Evolutionary conservation across 2,329 filamentous ascomycete species (phyloP).

Genomic region (Colletotrichum gigasporum): DNA sequence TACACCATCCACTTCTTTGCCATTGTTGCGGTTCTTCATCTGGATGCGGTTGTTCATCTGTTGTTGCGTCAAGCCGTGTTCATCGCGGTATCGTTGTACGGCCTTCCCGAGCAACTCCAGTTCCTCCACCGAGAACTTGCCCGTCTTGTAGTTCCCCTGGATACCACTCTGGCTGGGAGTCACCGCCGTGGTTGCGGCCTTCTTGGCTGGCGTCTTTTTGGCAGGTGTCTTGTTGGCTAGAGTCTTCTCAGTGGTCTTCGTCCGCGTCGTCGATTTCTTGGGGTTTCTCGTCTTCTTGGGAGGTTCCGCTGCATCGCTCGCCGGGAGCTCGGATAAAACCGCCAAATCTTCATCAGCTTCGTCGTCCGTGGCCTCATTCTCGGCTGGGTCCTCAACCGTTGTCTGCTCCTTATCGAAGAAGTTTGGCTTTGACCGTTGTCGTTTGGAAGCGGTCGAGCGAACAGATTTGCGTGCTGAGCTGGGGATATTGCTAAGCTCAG

Average conservation of each 20-base stretch:
- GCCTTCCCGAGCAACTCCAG: slow-evolving; percentile 49
- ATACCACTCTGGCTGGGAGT: not conserved
- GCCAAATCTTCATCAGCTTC: slow-evolving; percentile 27
- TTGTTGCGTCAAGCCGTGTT: slow-evolving; percentile 51
- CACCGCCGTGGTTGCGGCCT: not conserved
- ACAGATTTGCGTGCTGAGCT: slow-evolving; percentile 22
- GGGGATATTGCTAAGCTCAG: slow-evolving; percentile 28
- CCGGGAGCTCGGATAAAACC: not conserved
- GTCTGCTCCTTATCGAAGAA: slow-evolving; percentile 48
- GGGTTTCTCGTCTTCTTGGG: not conserved
- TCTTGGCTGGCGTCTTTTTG: not conserved
- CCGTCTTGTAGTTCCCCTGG: slow-evolving; percentile 34
- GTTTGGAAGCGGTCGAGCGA: slow-evolving; percentile 50
- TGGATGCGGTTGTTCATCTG: slow-evolving; percentile 59
- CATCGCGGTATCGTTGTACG: slow-evolving; percentile 55
- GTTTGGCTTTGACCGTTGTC: slow-evolving; percentile 51
- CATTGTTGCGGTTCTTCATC: slow-evolving; percentile 19
- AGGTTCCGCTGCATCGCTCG: not conserved
- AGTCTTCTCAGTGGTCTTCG: no score
- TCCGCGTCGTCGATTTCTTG: not conserved
- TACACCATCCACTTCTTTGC: slow-evolving; percentile 43
- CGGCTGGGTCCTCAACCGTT: slow-evolving; percentile 32
- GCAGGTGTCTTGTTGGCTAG: not conserved
- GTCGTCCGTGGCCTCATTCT: slow-evolving; percentile 20
- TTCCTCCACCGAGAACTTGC: slow-evolving; percentile 56